A percentile compares a stretch with the other conserved stretches of the same genome.
Conservation (phyloP, 1,284 basidiomycete genomes). For the Schizopora paradoxa region DNA sequence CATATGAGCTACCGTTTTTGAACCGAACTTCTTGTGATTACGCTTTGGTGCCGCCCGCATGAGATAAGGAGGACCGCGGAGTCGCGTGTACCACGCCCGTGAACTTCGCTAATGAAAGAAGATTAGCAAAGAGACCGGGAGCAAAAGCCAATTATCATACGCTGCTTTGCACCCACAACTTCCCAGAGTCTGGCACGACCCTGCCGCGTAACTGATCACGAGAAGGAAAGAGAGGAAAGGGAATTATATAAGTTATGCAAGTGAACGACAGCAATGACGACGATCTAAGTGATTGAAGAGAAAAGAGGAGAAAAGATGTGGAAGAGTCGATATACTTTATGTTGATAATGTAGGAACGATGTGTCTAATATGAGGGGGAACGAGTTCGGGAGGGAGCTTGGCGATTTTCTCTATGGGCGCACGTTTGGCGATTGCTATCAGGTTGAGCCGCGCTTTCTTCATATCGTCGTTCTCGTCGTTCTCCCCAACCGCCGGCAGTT, state of each 20-base stretch:
- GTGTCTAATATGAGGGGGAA: constrained; percentile 58
- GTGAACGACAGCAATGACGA: background rate
- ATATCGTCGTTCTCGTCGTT: constrained; percentile 39
- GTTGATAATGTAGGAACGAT: constrained; percentile 42
- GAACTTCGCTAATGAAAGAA: too few relatives aligned
- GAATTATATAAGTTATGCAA: background rate
- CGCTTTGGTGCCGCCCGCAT: too few relatives aligned
- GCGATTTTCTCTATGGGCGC: constrained; percentile 69
- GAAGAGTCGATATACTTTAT: background rate
- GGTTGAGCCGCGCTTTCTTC: constrained; percentile 56
- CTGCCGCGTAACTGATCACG: too few relatives aligned
- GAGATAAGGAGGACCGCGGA: too few relatives aligned
- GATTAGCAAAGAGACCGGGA: too few relatives aligned
- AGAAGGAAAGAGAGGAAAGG: background rate
- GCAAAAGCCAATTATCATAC: too few relatives aligned
- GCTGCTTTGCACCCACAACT: too few relatives aligned
- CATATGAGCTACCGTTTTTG: too few relatives aligned
- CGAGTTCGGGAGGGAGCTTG: constrained; percentile 54
- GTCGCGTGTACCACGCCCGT: too few relatives aligned
- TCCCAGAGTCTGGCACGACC: too few relatives aligned
- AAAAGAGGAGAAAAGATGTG: background rate
- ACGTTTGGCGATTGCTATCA: constrained; percentile 67
- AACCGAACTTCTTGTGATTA: too few relatives aligned
- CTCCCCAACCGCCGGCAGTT: constrained; percentile 12
- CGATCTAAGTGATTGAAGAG: too few relatives aligned